Conservation (phyloP, 2,329 filamentous ascomycete genomes). For the Paecilomyces dactylethromorphus region DNA sequence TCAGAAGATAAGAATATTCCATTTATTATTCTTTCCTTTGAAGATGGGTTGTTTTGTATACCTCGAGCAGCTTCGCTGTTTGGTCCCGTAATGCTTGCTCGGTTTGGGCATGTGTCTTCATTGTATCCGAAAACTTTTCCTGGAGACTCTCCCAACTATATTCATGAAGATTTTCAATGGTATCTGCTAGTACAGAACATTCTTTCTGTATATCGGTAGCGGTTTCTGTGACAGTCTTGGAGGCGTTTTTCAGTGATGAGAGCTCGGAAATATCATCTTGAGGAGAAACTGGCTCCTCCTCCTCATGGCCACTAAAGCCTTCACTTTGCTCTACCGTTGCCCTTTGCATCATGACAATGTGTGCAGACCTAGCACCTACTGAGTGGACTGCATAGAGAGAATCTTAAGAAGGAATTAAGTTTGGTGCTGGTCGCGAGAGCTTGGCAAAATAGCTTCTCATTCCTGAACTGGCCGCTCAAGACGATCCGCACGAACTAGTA, state of each 20-base stretch:
- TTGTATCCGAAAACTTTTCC: slow-evolving; percentile 58
- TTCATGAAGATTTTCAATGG: slow-evolving; percentile 42
- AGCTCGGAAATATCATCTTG: neutral
- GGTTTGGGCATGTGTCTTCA: slow-evolving; percentile 55
- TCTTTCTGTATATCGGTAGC: neutral
- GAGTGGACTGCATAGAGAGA: neutral
- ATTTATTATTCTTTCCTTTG: neutral
- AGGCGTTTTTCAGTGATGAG: neutral
- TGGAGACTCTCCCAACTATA: slow-evolving; percentile 79
- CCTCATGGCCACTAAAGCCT: neutral
- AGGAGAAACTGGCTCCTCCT: neutral
- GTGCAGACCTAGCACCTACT: neutral
- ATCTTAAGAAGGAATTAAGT: neutral
- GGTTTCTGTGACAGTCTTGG: neutral
- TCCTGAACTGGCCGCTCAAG: neutral
- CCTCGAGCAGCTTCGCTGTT: slow-evolving; percentile 61
- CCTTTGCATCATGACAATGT: neutral
- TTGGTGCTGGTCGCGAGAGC: neutral
- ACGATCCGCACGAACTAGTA: neutral
- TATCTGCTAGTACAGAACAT: neutral
- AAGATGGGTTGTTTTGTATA: slow-evolving; percentile 21
- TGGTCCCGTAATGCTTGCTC: slow-evolving; percentile 63
- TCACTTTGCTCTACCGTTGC: neutral
- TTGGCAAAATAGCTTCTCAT: neutral
- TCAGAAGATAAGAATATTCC: neutral